phyloP scores from a whole-genome alignment of 2,329 filamentous ascomycete species.

The Fusarium nelsonii region DNA sequence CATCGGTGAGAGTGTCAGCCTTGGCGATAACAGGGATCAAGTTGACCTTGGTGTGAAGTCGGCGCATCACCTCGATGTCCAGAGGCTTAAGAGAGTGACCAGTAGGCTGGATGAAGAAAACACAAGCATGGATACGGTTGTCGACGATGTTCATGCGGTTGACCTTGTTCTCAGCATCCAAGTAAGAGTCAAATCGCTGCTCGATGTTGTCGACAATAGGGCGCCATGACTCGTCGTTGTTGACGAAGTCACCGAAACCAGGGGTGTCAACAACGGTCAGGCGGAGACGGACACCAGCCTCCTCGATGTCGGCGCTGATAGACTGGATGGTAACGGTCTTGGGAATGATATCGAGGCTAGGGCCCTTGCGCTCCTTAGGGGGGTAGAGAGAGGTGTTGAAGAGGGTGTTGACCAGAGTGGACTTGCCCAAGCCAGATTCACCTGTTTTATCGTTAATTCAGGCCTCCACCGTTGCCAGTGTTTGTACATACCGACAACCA shows the following conservation, averaged over 20 bases:
- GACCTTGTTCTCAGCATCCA: constrained; percentile 99
- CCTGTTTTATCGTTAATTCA: constrained; percentile 64
- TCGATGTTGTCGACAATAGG: constrained; percentile 99
- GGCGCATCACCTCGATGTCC: constrained; percentile 99
- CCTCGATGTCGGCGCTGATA: constrained; percentile 96
- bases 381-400: constrained; percentile 99
- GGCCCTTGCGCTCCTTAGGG: constrained; percentile 97
- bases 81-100: constrained; percentile 98
- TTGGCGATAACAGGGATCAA: constrained; percentile 99
- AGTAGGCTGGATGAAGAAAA: constrained; percentile 99
- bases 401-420: constrained; percentile 97
- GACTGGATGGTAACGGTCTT: constrained; percentile 97
- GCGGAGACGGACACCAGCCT: constrained; percentile 96
- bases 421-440: constrained; percentile 99
- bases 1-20: constrained; percentile 96
- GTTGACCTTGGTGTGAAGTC: constrained; percentile 99
- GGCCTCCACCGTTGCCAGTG: neutral
- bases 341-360: constrained; percentile 96
- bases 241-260: constrained; percentile 98
- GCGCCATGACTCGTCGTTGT: constrained; percentile 99
- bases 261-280: constrained; percentile 98
- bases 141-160: constrained; percentile 99
- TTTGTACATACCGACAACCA: constrained; percentile 90
- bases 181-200: constrained; percentile 97
- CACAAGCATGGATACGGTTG: constrained; percentile 98